Conservation (phyloP, 2,329 filamentous ascomycete species). For the Xylariaceae sp. region DNA sequence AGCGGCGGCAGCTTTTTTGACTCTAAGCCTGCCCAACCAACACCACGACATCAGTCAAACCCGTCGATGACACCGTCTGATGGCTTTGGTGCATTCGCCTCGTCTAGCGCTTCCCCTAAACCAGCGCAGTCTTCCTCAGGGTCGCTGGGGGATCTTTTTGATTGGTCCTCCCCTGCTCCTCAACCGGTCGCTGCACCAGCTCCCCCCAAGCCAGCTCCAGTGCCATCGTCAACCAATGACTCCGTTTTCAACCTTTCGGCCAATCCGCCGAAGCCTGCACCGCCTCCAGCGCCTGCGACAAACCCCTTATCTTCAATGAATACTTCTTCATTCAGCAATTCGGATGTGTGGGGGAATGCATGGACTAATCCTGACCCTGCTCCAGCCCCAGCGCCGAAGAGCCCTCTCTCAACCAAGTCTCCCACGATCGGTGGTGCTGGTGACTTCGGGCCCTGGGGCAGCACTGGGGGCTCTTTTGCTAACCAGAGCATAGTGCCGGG, state of each 20-base stretch:
- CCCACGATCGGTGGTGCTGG: constrained; percentile 54
- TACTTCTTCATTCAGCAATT: constrained; percentile 46
- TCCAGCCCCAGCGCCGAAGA: constrained; percentile 61
- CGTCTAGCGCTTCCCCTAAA: constrained; percentile 47
- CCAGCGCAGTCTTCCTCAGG: constrained; percentile 53
- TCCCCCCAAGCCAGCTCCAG: constrained; percentile 44
- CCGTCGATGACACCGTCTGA: constrained; percentile 50
- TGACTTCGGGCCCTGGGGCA: constrained; percentile 64
- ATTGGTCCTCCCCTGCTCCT: constrained; percentile 61
- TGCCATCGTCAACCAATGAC: constrained; percentile 47
- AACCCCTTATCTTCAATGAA: constrained; percentile 42
- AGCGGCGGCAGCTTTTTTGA: constrained; percentile 86
- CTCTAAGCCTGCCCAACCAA: constrained; percentile 63
- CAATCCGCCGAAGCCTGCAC: constrained; percentile 48
- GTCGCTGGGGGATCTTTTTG: constrained; percentile 79
- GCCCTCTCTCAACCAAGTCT: constrained; percentile 49
- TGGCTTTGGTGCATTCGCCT: constrained; percentile 64
- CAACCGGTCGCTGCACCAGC: constrained; percentile 52
- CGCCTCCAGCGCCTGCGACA: constrained; percentile 43
- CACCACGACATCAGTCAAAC: constrained; percentile 55
- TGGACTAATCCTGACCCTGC: constrained; percentile 70
- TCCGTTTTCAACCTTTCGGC: constrained; percentile 84
- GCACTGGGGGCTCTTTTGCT: constrained; percentile 51
- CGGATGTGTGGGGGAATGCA: constrained; percentile 88
- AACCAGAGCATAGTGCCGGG: constrained; percentile 64